Evolutionary conservation across 2,329 filamentous ascomycete genomes (phyloP), one percentile per base, ranked within the genome.

Genomic region (Parasarocladium wereldwijsianum): DNA sequence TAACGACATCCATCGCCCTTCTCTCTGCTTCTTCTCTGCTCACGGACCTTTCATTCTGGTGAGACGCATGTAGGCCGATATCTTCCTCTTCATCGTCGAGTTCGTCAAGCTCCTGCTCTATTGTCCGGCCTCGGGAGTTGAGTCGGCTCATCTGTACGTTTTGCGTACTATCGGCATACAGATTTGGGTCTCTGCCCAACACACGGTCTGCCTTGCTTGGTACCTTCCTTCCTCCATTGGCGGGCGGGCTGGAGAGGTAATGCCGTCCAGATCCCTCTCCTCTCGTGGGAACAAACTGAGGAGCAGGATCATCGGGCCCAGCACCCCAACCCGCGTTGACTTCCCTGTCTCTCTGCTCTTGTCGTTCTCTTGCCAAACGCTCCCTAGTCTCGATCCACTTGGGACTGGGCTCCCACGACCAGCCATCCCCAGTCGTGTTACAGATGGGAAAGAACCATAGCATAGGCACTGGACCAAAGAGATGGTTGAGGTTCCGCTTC

Each of bases 381-480:
- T 84, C 75, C 24, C 76, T 64, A 4, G 76, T 79, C 20, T 76
- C 72, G 3, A 81, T 38, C 80, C 90, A 98, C 40, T 70, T 72
- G 1, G 70, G 65, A 45, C 75, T 92, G 1, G 86, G 70, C 44
- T 94, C 85, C 90, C 90, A 98, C 25, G 64, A 66, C 87, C 87
- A 98, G 14, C 90, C 90, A 50, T 98, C 83, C 19, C 87, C 87
- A 0, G 73, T 81, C 2, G 85, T 93, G 45, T 80, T 96, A 51
- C 70, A 73, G 26, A 96, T 58, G 0, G 90, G 90, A 2, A 96
- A 36, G 17, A 64, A 57, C 87, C 90, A 96, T 7, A 90, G 60
- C 16, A 70, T 53, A 2, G 74, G 75, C 1, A 60, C 70, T 1
- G 71, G 69, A 0, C 90, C 90, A 40, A 98, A 84, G 3, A 98